Conservation (phyloP, 192 early-diverging fungal genomes). For the Linnemannia zychae region DNA sequence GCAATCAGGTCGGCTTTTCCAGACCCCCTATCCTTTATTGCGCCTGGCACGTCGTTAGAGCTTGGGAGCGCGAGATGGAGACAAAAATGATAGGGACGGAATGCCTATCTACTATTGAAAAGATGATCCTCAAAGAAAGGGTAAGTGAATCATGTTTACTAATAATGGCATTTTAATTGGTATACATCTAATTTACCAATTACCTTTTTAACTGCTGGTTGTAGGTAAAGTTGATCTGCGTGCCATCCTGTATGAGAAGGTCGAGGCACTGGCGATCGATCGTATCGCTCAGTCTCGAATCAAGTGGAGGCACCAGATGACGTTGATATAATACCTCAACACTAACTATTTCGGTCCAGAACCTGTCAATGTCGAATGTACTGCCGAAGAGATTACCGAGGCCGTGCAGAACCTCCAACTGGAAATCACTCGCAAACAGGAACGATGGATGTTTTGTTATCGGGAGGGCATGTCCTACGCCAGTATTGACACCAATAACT, state of each 20-base stretch:
- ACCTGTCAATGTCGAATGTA: not conserved
- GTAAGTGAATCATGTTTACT: too few relatives aligned
- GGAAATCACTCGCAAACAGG: not conserved
- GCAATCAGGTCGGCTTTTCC: constrained; percentile 9
- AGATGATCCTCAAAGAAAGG: too few relatives aligned
- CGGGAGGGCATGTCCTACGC: constrained; percentile 7
- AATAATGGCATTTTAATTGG: too few relatives aligned
- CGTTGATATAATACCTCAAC: not conserved
- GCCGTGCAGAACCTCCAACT: too few relatives aligned
- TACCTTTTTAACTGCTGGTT: too few relatives aligned
- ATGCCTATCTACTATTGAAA: too few relatives aligned
- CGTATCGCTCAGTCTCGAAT: not conserved
- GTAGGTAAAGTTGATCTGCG: too few relatives aligned
- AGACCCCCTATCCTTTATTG: too few relatives aligned
- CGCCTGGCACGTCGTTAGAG: constrained; percentile 10
- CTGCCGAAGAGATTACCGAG: not conserved
- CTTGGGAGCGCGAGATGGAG: constrained; percentile 13
- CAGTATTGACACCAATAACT: constrained; percentile 22
- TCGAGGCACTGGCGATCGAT: too few relatives aligned
- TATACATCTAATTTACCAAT: too few relatives aligned
- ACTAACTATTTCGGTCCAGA: constrained; percentile 8
- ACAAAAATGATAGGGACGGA: not conserved
- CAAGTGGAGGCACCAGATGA: not conserved
- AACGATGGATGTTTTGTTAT: constrained; percentile 16
- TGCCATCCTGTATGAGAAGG: too few relatives aligned